Base-by-base conservation (phyloP, 306 rosid genomes). In the Cajanus cajan region DNA sequence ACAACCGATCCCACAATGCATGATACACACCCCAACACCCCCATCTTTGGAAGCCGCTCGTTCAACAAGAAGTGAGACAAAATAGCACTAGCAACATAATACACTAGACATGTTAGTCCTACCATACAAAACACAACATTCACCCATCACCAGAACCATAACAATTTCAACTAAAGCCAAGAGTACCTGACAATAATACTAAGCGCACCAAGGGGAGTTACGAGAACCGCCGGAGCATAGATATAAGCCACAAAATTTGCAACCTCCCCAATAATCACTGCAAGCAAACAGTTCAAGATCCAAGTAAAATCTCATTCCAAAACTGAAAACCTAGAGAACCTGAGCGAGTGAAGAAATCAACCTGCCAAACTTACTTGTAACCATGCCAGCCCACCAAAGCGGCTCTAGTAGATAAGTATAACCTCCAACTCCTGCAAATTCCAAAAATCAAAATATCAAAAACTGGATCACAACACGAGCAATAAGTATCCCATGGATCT, bases 381-480 rank as follows among this genome's bases (percentile, higher is more conserved):
- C 85, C 98, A 95, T 90, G 83, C 98, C 98, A 18, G 88, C 91
- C 98, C 98, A 95, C 98, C 98, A 95, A 57, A 95, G 93, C 24
- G 98, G 98, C 87, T 95, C 97, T 37, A 93, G 52, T 50, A 95
- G 78, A 84, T 95, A 95, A 36, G 97, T 87, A 80, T 92, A 89
- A 18, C 98, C 98, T 2, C 98, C 98, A 67, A 88, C 85, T 59
- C 98, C 98, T 95, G 78, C 82, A 78, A 68, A 67, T 19, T 71
- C 37, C 73, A 81, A 64, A 75, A 77, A 18, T 16, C 6, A 39
- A 65, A 75, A 74, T 2, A 37, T 34, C 39, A 4, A 6, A 70
- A 41, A 62, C 18, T 50, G 15, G 64, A 57, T 71, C 34, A 77
- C 24, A 71, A 68, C 25, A 25, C 13, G 25, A 78, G 21, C 14